Conservation (phyloP, 2,329 filamentous ascomycete species). For the Triangularia setosa region DNA sequence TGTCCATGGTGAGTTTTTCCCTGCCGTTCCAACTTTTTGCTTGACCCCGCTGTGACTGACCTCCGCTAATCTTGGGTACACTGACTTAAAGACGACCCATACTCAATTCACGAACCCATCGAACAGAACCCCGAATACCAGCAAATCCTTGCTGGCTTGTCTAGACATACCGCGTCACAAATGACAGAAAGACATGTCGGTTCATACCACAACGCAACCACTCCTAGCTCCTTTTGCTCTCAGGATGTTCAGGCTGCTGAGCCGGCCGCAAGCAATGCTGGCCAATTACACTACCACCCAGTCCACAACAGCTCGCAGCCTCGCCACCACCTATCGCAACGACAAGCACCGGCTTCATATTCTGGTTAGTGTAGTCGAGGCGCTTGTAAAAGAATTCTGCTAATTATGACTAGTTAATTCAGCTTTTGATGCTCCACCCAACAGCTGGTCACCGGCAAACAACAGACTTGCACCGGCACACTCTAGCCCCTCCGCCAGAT, state of each 20-base stretch:
- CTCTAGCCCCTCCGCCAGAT: background rate
- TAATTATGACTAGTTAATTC: background rate
- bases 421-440: background rate
- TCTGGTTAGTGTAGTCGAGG: background rate
- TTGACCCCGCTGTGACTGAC: background rate
- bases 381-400: background rate
- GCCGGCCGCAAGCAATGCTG: background rate
- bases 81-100: background rate
- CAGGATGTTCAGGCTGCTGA: background rate
- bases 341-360: background rate
- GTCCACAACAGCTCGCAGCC: background rate
- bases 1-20: background rate
- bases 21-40: background rate
- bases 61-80: background rate
- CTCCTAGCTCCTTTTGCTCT: background rate
- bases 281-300: background rate
- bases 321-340: background rate
- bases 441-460: background rate
- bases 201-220: background rate
- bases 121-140: background rate
- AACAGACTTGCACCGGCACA: background rate
- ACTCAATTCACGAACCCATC: background rate
- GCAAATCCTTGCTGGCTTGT: background rate
- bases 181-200: background rate
- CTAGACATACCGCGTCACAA: background rate